Evolutionary conservation across 176 grass and related monocot species (phyloP).

Genomic region (Oryza rufipogon): DNA sequence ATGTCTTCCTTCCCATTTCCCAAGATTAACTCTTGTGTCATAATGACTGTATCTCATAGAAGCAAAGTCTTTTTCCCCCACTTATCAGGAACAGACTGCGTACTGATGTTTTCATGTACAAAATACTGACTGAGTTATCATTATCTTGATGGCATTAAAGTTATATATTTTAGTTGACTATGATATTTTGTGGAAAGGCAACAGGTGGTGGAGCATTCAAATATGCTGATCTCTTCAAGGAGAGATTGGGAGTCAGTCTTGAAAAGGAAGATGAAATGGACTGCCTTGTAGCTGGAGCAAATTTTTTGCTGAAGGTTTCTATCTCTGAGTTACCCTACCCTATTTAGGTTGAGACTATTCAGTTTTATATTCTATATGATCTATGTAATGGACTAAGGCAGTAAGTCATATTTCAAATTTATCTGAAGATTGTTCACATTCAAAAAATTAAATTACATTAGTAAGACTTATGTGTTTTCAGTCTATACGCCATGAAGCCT

Average conservation of each 20-base stretch:
- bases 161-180: slow-evolving; percentile 35
- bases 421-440: slow-evolving; percentile 2
- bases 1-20: neutral
- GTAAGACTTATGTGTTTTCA: slow-evolving; percentile 43
- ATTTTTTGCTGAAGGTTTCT: slow-evolving; percentile 97
- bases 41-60: neutral
- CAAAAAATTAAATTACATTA: slow-evolving; percentile 26
- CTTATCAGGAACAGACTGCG: neutral
- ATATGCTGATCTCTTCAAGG: slow-evolving; percentile 89
- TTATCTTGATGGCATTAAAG: slow-evolving; percentile 21
- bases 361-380: slow-evolving; percentile 26
- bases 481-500: slow-evolving; percentile 99
- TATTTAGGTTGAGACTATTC: slow-evolving; percentile 28
- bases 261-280: slow-evolving; percentile 99
- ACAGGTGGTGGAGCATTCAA: slow-evolving; percentile 98
- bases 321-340: slow-evolving; percentile 33
- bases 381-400: slow-evolving; percentile 27
- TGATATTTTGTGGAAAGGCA: slow-evolving; percentile 80
- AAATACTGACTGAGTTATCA: neutral
- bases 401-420: neutral
- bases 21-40: neutral
- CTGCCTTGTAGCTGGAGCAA: slow-evolving; percentile 94
- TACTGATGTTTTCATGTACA: slow-evolving; percentile 27
- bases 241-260: slow-evolving; percentile 92
- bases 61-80: neutral